These are phyloP conservation scores for Vachellia pachyceras DNA, from an alignment of 306 rosid genomes.

Conservation along the genomic window DNA sequence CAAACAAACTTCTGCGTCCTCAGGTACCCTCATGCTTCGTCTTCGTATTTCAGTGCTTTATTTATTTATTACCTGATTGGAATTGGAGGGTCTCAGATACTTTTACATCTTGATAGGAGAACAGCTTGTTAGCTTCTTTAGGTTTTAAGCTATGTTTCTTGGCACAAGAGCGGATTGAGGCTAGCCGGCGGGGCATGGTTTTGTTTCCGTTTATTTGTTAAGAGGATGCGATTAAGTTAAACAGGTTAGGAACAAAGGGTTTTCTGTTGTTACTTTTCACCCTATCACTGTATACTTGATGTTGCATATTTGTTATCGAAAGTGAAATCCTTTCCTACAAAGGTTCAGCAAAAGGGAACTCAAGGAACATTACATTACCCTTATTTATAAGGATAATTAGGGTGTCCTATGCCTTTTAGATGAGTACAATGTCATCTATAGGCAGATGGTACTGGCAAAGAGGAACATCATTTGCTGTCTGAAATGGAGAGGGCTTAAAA, in stretches of 20 bases:
- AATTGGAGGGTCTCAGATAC: too few species aligned
- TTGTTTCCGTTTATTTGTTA: too few species aligned
- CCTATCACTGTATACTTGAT: neutral
- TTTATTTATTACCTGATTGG: neutral
- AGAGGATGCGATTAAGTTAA: neutral
- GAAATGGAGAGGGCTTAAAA: neutral
- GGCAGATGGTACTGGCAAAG: neutral
- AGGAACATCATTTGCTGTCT: neutral
- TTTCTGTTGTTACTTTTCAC: neutral
- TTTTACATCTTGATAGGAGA: neutral
- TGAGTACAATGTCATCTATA: neutral
- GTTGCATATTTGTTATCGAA: neutral
- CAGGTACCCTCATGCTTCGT: too few species aligned
- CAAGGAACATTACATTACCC: neutral
- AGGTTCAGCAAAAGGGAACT: neutral
- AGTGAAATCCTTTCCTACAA: neutral
- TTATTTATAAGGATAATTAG: neutral
- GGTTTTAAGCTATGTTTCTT: too few species aligned
- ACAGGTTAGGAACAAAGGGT: neutral
- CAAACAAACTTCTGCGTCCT: too few species aligned
- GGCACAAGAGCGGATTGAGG: too few species aligned
- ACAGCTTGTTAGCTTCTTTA: too few species aligned
- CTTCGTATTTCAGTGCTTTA: too few species aligned
- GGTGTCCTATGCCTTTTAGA: neutral
- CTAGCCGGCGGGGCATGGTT: too few species aligned